Base-by-base conservation (phyloP, 2,329 filamentous ascomycete species). In the Conoideocrella luteorostrata region DNA sequence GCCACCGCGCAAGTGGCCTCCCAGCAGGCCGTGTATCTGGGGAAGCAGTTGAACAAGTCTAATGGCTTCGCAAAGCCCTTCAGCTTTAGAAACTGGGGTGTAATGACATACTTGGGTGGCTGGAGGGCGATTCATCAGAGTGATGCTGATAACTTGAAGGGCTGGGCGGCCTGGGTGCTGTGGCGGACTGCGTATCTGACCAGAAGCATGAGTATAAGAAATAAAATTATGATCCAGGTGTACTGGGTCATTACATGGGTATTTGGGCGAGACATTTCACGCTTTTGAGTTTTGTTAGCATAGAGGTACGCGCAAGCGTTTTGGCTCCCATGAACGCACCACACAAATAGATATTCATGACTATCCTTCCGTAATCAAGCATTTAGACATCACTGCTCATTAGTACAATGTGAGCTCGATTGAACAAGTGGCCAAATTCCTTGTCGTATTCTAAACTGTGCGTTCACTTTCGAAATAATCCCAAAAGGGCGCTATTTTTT, bases 1-100 rank as follows among this genome's bases (percentile, higher is more conserved):
- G 84, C 84, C 2, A 90, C 86, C 2, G 85, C 85, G 0, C 86
- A 88, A 58, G 86, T 89, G 0, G 85, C 86, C 1, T 80, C 77
- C 36, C 86, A 89, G 56, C 82, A 89, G 61, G 85, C 84, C 0
- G 66, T 68, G 3, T 84, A 84, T 70, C 71, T 90, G 1, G 82
- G 78, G 4, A 81, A 79, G 60, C 66, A 68, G 11, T 63, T 89
- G 38, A 89, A 88, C 65, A 71, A 17, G 22, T 5, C 37, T 5
- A 17, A 15, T 12, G 21, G 12, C 5, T 22, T 58, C 1, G 41
- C 53, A 4, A 58, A 62, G 30, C 68, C 69, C 2, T 89, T 90
- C 64, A 69, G 66, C 24, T 89, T 83, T 63, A 75, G 74, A 45
- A 84, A 88, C 59, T 68, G 82, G 61, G 86, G 86, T 15, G 77